phyloP scores from a whole-genome alignment of 352 stramenopile genomes.

The Phytophthora pini region DNA sequence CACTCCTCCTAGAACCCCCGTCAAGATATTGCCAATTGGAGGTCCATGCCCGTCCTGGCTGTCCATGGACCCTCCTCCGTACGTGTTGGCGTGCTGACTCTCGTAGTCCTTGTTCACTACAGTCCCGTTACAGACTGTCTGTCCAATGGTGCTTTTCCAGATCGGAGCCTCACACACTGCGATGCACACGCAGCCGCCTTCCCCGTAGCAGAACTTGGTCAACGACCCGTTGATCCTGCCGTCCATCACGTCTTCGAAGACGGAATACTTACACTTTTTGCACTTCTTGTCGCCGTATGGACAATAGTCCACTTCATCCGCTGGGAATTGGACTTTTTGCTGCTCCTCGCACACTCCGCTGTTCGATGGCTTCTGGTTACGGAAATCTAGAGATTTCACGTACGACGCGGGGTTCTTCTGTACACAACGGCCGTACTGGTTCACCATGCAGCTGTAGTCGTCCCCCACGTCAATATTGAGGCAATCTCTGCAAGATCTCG shows the following conservation, averaged over 20 bases:
- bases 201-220: conserved; percentile 48
- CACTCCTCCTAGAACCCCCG: conserved; percentile 41
- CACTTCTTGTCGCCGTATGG: conserved; percentile 36
- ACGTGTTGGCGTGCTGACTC: conserved; percentile 35
- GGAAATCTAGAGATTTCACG: conserved; percentile 28
- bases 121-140: conserved; percentile 40
- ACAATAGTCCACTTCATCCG: conserved; percentile 49
- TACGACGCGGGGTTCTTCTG: conserved; percentile 36
- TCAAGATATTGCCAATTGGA: conserved; percentile 23
- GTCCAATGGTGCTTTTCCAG: conserved; percentile 38
- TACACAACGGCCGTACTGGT: conserved; percentile 49
- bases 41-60: conserved; percentile 4
- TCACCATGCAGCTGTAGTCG: conserved; percentile 48
- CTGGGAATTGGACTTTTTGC: conserved; percentile 52
- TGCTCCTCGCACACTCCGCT: conserved; percentile 30
- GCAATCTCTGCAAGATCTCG: conserved; percentile 66
- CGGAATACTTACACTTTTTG: conserved; percentile 28
- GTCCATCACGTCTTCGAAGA: conserved; percentile 39
- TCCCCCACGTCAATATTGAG: conserved; percentile 52
- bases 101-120: conserved; percentile 28
- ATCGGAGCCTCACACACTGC: conserved; percentile 48
- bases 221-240: conserved; percentile 43
- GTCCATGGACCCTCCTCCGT: conserved; percentile 16
- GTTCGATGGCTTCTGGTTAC: conserved; percentile 33
- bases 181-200: conserved; percentile 44